Percentiles rank a stretch among this genome's conserved stretches.
Evolutionary conservation across 106 monocot species (phyloP).

Genomic region (Dendrobium huoshanense): DNA sequence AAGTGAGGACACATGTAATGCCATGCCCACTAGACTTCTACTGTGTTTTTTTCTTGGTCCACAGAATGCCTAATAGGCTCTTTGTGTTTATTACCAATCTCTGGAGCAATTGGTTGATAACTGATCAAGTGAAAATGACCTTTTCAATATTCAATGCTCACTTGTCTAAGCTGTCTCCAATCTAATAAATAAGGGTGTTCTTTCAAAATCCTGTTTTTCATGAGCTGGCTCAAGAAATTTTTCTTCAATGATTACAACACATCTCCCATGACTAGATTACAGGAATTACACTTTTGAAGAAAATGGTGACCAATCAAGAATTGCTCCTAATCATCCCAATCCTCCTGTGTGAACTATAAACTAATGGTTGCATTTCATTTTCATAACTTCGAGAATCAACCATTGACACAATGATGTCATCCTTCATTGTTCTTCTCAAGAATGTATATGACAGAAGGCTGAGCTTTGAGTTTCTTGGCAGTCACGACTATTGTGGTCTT

Average conservation of each 20-base stretch:
- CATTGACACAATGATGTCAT: constrained; percentile 90
- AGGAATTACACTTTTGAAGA: constrained; percentile 53
- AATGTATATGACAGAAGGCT: constrained; percentile 89
- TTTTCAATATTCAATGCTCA: neutral
- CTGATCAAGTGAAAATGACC: constrained; percentile 51
- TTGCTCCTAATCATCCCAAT: constrained; percentile 61
- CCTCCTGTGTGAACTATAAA: constrained; percentile 42
- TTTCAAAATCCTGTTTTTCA: no score
- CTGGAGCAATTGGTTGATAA: constrained; percentile 30
- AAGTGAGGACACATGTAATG: neutral
- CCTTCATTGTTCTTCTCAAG: constrained; percentile 72
- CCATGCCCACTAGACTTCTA: constrained; percentile 3
- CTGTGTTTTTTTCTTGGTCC: neutral
- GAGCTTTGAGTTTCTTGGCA: constrained; percentile 52
- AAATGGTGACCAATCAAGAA: constrained; percentile 92
- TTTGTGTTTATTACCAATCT: constrained; percentile 13
- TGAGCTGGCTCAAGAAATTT: no score
- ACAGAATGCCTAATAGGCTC: constrained; percentile 10
- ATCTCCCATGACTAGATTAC: neutral
- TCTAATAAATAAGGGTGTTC: no score
- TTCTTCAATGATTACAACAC: no score
- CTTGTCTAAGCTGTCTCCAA: no score
- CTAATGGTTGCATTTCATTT: constrained; percentile 33
- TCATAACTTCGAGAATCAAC: constrained; percentile 59
- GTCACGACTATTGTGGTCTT: neutral